Evolutionary conservation across 176 grass and related monocot genomes (phyloP).

Genomic region (Oryza nivara): DNA sequence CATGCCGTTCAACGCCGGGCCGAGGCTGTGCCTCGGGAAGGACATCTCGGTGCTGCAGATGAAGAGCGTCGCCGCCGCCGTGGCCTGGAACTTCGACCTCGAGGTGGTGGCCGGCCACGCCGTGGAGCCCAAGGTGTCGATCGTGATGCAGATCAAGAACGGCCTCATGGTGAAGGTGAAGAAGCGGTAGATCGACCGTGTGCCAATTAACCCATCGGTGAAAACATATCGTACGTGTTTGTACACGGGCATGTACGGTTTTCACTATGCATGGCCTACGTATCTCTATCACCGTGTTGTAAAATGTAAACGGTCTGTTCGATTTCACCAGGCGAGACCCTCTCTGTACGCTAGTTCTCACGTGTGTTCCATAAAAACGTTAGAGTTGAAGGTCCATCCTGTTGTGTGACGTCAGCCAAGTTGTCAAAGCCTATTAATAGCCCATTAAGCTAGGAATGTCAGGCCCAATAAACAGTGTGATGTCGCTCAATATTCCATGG

Average conservation of each 20-base stretch:
- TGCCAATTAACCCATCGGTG: background rate
- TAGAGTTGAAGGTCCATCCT: no score
- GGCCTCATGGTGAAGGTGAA: conserved; percentile 39
- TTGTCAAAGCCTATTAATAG: no score
- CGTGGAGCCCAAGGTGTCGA: conserved; percentile 44
- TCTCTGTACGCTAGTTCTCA: no score
- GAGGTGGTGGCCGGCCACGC: conserved; percentile 31
- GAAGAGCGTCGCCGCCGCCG: conserved; percentile 37
- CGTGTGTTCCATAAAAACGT: no score
- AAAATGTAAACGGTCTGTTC: no score
- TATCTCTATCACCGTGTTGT: no score
- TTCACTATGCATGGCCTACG: no score
- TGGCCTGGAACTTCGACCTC: conserved; percentile 43
- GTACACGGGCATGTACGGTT: no score
- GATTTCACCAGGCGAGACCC: no score
- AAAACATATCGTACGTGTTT: background rate
- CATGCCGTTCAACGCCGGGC: conserved; percentile 48
- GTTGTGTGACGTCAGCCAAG: no score
- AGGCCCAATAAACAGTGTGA: background rate
- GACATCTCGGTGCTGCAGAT: conserved; percentile 48
- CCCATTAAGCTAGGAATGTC: no score
- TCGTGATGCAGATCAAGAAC: conserved; percentile 42
- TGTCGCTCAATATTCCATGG: background rate
- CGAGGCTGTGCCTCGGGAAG: conserved; percentile 51
- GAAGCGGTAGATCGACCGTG: background rate